Evolutionary conservation across 2,329 filamentous ascomycete species (phyloP).

Genomic region (Colletotrichum incanum): DNA sequence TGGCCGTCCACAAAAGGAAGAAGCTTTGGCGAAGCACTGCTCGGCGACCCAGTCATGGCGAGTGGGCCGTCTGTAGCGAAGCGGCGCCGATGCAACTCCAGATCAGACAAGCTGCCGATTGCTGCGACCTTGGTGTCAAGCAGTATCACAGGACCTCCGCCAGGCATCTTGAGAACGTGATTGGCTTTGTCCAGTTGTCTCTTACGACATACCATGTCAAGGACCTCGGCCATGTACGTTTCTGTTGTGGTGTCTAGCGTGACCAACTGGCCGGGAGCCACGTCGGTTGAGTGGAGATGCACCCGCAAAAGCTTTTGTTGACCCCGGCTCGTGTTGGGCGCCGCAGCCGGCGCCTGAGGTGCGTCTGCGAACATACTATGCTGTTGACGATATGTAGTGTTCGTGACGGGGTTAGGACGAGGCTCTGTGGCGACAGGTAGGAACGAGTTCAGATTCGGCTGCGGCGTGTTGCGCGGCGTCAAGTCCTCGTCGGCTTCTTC

Average conservation of each 20-base stretch:
- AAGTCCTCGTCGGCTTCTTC: slow-evolving; percentile 59
- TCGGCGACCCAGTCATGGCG: slow-evolving; percentile 78
- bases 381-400: slow-evolving; percentile 71
- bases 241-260: slow-evolving; percentile 85
- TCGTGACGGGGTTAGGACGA: slow-evolving; percentile 73
- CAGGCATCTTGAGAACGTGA: slow-evolving; percentile 84
- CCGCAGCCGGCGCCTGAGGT: slow-evolving; percentile 63
- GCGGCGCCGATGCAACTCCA: slow-evolving; percentile 82
- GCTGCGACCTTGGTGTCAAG: slow-evolving; percentile 85
- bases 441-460: slow-evolving; percentile 53
- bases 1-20: slow-evolving; percentile 65
- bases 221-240: slow-evolving; percentile 86
- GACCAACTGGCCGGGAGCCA: slow-evolving; percentile 80
- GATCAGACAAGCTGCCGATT: slow-evolving; percentile 80
- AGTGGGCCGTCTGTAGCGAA: slow-evolving; percentile 83
- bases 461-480: slow-evolving; percentile 64
- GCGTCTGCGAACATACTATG: slow-evolving; percentile 69
- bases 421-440: slow-evolving; percentile 53
- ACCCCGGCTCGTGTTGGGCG: slow-evolving; percentile 67
- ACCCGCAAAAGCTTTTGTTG: slow-evolving; percentile 80
- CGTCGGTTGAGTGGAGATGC: slow-evolving; percentile 79
- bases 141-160: slow-evolving; percentile 81
- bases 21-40: slow-evolving; percentile 79
- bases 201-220: slow-evolving; percentile 84
- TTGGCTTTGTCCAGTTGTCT: slow-evolving; percentile 84